These are phyloP conservation scores for Malassezia obtusa DNA, from an alignment of 1,284 basidiomycete genomes.

Conservation along the genomic window DNA sequence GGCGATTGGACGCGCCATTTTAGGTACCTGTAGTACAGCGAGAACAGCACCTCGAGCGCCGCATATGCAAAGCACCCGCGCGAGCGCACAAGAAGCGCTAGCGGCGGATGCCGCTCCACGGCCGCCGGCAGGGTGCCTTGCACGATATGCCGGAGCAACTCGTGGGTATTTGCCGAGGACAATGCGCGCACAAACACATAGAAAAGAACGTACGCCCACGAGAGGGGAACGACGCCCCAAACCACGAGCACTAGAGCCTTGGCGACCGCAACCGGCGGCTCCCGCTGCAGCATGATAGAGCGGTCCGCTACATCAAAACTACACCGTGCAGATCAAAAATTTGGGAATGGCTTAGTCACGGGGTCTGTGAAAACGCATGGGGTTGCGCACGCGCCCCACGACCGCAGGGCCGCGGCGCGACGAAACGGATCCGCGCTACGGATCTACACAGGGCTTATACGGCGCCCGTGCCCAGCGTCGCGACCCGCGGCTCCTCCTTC, in stretches of 20 bases:
- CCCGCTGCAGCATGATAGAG: background rate
- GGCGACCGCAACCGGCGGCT: conserved; percentile 21
- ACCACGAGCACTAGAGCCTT: conserved; percentile 24
- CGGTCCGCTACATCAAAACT: too few relatives aligned
- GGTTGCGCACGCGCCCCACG: background rate
- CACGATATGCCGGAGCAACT: background rate
- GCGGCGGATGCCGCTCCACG: background rate
- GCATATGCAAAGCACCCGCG: conserved; percentile 21
- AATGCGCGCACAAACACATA: background rate
- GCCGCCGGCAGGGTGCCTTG: conserved; percentile 1
- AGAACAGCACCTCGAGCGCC: conserved; percentile 26
- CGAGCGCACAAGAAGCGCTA: conserved; percentile 12
- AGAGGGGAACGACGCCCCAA: conserved; percentile 32
- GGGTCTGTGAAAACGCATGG: too few relatives aligned
- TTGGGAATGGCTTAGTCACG: too few relatives aligned
- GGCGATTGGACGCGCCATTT: conserved; percentile 22
- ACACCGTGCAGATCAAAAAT: too few relatives aligned
- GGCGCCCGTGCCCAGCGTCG: background rate
- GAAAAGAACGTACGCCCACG: conserved; percentile 19
- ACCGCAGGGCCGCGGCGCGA: background rate
- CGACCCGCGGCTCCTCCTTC: background rate
- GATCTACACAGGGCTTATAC: background rate
- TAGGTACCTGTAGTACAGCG: conserved; percentile 31
- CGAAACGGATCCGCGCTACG: too few relatives aligned
- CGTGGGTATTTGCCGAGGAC: background rate